Conservation (phyloP, 768 basidiomycete species). For the Lanmaoa pseudosensibilis region DNA sequence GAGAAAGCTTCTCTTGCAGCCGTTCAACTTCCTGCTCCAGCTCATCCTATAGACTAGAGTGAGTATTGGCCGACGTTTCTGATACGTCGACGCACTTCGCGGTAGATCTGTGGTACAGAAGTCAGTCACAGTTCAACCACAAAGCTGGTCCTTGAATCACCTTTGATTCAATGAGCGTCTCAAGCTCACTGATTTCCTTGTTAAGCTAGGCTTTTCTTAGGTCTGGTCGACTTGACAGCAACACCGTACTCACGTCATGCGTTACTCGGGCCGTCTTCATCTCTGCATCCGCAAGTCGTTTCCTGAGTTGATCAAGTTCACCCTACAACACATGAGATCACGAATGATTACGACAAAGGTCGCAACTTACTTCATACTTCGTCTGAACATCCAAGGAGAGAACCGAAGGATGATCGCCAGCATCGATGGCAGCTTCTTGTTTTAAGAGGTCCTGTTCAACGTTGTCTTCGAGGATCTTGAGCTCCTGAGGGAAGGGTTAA, state of each 20-base stretch:
- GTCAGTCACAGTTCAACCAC: constrained; percentile 4
- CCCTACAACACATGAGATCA: constrained; percentile 36
- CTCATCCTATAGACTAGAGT: constrained; percentile 58
- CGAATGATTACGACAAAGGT: not conserved
- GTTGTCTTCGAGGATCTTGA: constrained; percentile 74
- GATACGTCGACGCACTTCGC: constrained; percentile 51
- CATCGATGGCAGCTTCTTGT: constrained; percentile 46
- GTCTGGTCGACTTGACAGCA: not conserved
- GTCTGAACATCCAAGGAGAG: constrained; percentile 38
- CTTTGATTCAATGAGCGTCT: constrained; percentile 92
- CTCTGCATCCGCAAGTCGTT: constrained; percentile 66
- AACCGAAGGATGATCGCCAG: constrained; percentile 17
- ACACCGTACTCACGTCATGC: constrained; percentile 56
- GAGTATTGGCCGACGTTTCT: constrained; percentile 4
- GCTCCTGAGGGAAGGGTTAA: constrained; percentile 48
- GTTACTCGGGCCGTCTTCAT: constrained; percentile 70
- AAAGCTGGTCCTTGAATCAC: constrained; percentile 37
- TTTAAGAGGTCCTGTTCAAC: constrained; percentile 58
- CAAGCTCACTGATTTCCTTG: constrained; percentile 90
- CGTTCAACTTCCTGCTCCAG: constrained; percentile 82
- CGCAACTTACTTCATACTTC: constrained; percentile 51
- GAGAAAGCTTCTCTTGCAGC: constrained; percentile 67
- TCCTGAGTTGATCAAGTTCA: constrained; percentile 70
- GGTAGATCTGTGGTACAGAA: constrained; percentile 62
- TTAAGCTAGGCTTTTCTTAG: constrained; percentile 55